Conservation (phyloP, 495 filamentous ascomycete genomes). For the Xylaria grammica region DNA sequence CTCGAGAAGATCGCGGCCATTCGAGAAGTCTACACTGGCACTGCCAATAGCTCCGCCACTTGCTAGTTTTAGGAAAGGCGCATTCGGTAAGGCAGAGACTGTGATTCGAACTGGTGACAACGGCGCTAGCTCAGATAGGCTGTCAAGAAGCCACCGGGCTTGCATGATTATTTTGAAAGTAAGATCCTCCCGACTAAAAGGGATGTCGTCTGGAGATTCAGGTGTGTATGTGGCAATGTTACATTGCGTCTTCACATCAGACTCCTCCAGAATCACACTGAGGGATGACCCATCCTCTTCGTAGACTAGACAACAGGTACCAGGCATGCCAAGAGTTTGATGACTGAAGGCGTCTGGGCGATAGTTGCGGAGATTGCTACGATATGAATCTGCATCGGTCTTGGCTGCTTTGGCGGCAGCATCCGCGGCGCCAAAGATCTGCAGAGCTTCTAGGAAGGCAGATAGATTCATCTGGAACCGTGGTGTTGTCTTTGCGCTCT, state of each 20-base stretch:
- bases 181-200: slow-evolving; percentile 77
- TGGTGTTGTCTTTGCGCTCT: slow-evolving; percentile 45
- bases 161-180: slow-evolving; percentile 95
- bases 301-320: slow-evolving; percentile 84
- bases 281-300: slow-evolving; percentile 72
- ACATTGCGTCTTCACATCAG: slow-evolving; percentile 87
- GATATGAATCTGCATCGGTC: slow-evolving; percentile 56
- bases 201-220: slow-evolving; percentile 72
- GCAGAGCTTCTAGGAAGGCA: slow-evolving; percentile 89
- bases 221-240: slow-evolving; percentile 90
- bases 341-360: slow-evolving; percentile 74
- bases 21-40: slow-evolving; percentile 82
- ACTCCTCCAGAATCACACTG: slow-evolving; percentile 79
- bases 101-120: slow-evolving; percentile 66
- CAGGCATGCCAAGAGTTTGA: slow-evolving; percentile 74
- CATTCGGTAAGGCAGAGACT: slow-evolving; percentile 65
- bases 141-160: slow-evolving; percentile 79
- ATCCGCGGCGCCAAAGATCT: slow-evolving; percentile 87
- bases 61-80: slow-evolving; percentile 76
- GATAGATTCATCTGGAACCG: slow-evolving; percentile 84
- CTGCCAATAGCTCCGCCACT: slow-evolving; percentile 78
- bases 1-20: slow-evolving; percentile 73
- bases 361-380: slow-evolving; percentile 58
- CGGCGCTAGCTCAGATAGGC: slow-evolving; percentile 80
- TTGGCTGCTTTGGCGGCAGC: slow-evolving; percentile 58